A percentile compares a stretch with the other conserved stretches of the same genome.
phyloP scores from a whole-genome alignment of 2,329 filamentous ascomycete genomes.

The Scopulariopsis brevicaulis region DNA sequence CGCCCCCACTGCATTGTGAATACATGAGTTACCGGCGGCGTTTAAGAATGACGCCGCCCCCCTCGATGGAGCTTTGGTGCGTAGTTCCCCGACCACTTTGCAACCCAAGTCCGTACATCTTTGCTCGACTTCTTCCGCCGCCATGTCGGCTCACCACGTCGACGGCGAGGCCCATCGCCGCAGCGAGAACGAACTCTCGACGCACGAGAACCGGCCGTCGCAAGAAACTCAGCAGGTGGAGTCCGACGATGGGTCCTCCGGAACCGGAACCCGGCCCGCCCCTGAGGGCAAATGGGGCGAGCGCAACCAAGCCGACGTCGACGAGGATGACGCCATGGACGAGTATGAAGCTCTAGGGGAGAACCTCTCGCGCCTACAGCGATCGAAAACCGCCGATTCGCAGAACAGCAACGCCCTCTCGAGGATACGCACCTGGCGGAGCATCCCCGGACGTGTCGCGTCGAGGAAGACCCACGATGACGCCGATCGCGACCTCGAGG shows the following conservation, averaged over 20 bases:
- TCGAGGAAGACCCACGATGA: neutral
- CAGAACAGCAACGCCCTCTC: slow-evolving; percentile 12
- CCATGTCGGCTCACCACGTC: too few relatives aligned
- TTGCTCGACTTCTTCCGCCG: too few relatives aligned
- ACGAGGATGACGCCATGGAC: slow-evolving; percentile 19
- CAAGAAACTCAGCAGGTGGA: slow-evolving; percentile 8
- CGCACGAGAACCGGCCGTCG: too few relatives aligned
- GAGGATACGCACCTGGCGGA: neutral
- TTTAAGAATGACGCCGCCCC: too few relatives aligned
- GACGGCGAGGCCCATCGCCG: too few relatives aligned
- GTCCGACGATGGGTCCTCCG: slow-evolving; percentile 4
- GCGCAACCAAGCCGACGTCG: slow-evolving; percentile 20
- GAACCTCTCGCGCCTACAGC: slow-evolving; percentile 21
- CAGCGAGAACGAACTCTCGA: too few relatives aligned
- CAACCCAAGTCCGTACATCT: too few relatives aligned
- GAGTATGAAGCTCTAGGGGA: slow-evolving; percentile 22
- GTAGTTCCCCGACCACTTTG: too few relatives aligned
- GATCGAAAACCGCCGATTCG: slow-evolving; percentile 20
- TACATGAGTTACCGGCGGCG: too few relatives aligned
- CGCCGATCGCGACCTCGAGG: neutral
- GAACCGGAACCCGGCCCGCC: slow-evolving; percentile 3
- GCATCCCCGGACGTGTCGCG: neutral
- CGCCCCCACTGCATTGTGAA: too few relatives aligned
- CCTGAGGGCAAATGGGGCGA: slow-evolving; percentile 24
- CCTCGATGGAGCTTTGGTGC: too few relatives aligned